Evolutionary conservation across 352 stramenopile species (phyloP).

Genomic region (Phytopythium mirpurense): DNA sequence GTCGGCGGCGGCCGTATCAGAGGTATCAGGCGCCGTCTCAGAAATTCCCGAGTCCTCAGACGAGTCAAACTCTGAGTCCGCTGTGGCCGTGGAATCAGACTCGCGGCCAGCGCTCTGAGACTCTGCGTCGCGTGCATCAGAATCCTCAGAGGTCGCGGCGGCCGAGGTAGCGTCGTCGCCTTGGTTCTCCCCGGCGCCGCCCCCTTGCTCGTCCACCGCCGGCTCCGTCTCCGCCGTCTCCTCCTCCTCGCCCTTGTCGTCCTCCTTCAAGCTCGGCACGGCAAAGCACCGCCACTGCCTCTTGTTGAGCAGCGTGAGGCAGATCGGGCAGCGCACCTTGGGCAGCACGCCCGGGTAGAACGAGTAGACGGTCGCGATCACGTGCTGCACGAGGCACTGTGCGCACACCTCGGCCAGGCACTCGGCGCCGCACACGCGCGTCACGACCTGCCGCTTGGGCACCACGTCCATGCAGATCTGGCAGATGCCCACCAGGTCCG

Average conservation of each 20-base stretch:
- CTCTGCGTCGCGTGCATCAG: neutral
- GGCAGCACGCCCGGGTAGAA: constrained; percentile 55
- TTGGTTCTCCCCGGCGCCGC: neutral
- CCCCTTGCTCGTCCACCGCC: neutral
- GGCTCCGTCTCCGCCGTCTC: neutral
- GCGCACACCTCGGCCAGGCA: constrained; percentile 39
- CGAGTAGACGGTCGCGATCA: constrained; percentile 47
- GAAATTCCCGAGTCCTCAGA: too few species aligned
- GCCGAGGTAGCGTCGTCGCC: neutral
- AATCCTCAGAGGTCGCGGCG: neutral
- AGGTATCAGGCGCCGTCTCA: neutral
- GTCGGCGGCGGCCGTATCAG: neutral
- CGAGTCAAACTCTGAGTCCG: neutral
- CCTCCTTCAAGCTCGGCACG: constrained; percentile 6
- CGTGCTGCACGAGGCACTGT: constrained; percentile 42
- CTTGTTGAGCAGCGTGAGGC: constrained; percentile 45
- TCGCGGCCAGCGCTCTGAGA: neutral
- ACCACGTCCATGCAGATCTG: constrained; percentile 62
- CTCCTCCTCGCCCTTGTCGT: neutral
- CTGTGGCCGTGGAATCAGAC: neutral
- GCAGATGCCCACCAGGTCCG: constrained; percentile 26
- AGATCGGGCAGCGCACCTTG: constrained; percentile 67
- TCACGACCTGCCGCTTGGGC: constrained; percentile 23
- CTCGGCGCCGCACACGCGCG: constrained; percentile 27
- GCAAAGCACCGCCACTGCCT: constrained; percentile 39